Base-by-base conservation (phyloP, 164 flowering plant species). In the Dillenia turbinata region DNA sequence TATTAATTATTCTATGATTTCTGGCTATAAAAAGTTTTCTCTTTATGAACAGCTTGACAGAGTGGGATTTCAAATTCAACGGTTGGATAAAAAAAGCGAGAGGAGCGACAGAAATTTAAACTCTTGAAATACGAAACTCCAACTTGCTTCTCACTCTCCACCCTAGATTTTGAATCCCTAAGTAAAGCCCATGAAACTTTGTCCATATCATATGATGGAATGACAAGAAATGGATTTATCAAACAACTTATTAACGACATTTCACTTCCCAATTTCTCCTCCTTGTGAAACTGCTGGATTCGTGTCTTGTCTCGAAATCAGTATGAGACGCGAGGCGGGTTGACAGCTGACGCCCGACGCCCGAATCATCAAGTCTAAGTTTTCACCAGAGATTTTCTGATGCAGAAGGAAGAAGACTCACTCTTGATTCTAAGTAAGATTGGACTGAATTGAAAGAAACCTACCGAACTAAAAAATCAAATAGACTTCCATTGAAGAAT, bases 251-350 rank as follows among this genome's bases (percentile, higher is more conserved):
- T 47, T 19, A 70, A 69, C 17, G 77, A 69, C 66, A 66, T 75
- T 49, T 56, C 64, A 3, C 59, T 65, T 48, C 43, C 57, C 11
- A 64, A 68, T 47, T 83, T 85, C 0, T 72, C 88, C 0, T 69
- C 77, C 17, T 86, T 15, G 79, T 88, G 0, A 75, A 73, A 54
- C 71, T 86, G 50, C 52, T 83, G 69, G 85, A 82, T 24, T 59
- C 67, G 0, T 80, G 79, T 68, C 52, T 70, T 53, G 60, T 54
- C 11, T 71, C 80, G 15, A 82, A 61, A 60, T 80, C 81, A 0
- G 47, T 56, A 0, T 57, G 57, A 19, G 72, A 67, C 2, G 63
- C 63, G 0, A 69, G 73, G 4, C 59, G 71, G 2, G 61, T 81
- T 33, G 87, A n/a, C n/a, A n/a, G n/a, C n/a, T n/a, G n/a, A n/a